Conservation (phyloP, 2,329 filamentous ascomycete species). For the Alternaria gaisen region DNA sequence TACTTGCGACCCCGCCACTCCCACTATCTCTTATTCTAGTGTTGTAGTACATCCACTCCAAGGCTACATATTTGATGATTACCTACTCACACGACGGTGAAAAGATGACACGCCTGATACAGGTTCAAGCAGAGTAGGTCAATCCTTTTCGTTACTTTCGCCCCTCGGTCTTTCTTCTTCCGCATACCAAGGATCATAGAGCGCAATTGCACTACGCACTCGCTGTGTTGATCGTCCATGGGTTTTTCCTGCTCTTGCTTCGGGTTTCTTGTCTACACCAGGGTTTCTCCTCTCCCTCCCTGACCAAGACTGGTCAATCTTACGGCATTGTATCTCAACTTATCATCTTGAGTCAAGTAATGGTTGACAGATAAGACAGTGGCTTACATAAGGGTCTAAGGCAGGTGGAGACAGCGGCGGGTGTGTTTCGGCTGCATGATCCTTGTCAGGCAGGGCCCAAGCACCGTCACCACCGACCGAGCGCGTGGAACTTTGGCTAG, state of each 20-base stretch:
- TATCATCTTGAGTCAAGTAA: background rate
- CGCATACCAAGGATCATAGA: background rate
- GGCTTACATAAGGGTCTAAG: conserved; percentile 11
- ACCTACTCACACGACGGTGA: background rate
- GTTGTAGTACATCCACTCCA: background rate
- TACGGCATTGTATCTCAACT: too few relatives aligned
- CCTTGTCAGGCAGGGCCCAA: conserved; percentile 15
- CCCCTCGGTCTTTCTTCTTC: background rate
- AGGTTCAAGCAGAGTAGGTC: background rate
- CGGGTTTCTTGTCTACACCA: background rate
- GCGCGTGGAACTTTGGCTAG: conserved; percentile 15
- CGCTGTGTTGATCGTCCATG: background rate
- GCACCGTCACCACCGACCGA: conserved; percentile 19
- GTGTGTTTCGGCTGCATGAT: conserved; percentile 17
- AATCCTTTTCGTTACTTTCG: background rate
- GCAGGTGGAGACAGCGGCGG: conserved; percentile 11
- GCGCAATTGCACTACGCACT: background rate
- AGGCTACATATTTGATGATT: background rate
- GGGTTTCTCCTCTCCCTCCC: too few relatives aligned
- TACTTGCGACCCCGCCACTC: background rate
- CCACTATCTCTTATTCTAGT: background rate
- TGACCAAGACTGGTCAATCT: too few relatives aligned
- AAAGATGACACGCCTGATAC: background rate
- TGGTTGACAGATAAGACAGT: background rate
- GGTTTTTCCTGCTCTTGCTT: background rate